A percentile compares a stretch with the other conserved stretches of the same genome.
These are phyloP conservation scores for Epithele typhae DNA, from an alignment of 768 basidiomycete genomes.

Conservation along the genomic window DNA sequence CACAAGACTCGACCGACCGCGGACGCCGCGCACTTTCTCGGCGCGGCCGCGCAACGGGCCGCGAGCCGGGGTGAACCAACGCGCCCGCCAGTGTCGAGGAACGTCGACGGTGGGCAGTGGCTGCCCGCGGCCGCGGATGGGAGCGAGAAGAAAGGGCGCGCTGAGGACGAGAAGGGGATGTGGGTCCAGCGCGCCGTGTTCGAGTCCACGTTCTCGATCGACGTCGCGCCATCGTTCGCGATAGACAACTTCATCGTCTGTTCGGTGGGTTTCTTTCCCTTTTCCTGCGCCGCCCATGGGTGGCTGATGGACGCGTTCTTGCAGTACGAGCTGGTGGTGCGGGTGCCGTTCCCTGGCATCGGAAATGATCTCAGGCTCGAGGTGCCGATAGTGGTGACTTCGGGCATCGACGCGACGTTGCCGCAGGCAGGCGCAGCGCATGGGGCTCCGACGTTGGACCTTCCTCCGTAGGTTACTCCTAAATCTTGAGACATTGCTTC, in stretches of 20 bases:
- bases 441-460: not conserved
- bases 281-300: too few species aligned
- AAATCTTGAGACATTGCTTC: not conserved
- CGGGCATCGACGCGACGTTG: constrained; percentile 4
- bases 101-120: too few species aligned
- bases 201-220: constrained; percentile 6
- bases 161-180: constrained; percentile 2
- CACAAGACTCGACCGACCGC: not conserved
- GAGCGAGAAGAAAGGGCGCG: not conserved
- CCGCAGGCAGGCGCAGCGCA: not conserved
- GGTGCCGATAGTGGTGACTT: constrained; percentile 2
- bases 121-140: too few species aligned
- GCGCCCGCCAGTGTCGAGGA: not conserved
- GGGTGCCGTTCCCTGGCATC: constrained; percentile 12
- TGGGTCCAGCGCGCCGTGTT: constrained; percentile 16
- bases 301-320: too few species aligned
- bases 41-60: too few species aligned
- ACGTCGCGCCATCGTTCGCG: constrained; percentile 12
- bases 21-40: too few species aligned
- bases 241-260: not conserved
- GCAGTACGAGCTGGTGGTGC: constrained; percentile 8
- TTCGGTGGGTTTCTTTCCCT: not conserved
- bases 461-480: constrained; percentile 3
- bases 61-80: not conserved
- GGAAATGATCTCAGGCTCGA: constrained; percentile 7